Base-by-base conservation (phyloP, 768 basidiomycete species). In the Tubosaeta sp. region DNA sequence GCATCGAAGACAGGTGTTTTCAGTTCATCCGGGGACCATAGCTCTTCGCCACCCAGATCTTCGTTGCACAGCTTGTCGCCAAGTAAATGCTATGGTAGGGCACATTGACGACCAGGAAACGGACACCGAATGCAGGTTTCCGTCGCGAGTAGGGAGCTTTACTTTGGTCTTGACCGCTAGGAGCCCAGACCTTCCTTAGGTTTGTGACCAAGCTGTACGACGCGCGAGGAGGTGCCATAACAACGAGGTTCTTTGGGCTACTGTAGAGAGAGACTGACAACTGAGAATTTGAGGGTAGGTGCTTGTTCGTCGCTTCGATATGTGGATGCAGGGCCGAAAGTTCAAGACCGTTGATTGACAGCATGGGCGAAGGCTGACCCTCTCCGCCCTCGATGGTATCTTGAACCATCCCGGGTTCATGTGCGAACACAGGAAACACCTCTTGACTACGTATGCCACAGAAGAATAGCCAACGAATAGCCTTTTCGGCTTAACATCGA, bases 71-170 rank as follows among this genome's bases (percentile, higher is more conserved):
- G 70, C 68, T 83, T 87, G 56, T 92, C 81, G 65, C 64, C 48
- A 99, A 76, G 70, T 97, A 95, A 18, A 75, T 73, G 69, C 93
- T 94, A 76, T 99, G 96, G 73, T 94, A 99, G 1, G 96, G 96
- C 2, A 94, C 95, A 46, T 84, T 87, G 63, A 99, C 88, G n/a
- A 91, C 87, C 61, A 99, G 74, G 77, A 98, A 99, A 40, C 96
- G 86, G 43, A 89, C 81, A 38, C 83, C 87, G 70, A 99, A 98
- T 6, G 91, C 87, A 7, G 90, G 86, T 71, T 95, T 95, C 59
- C 96, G 81, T 74, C 97, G 93, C 8, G 93, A 95, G 74, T 86
- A 95, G 10, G 93, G 90, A 3, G 82, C 75, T 73, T 96, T 96
- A 79, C 86, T 90, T 71, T 99, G 96, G 60, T 99, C 96, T 30